Evolutionary conservation across 2,329 filamentous ascomycete species (phyloP), one percentile per base, ranked within the genome.

Genomic region (Aspergillus pseudoterreus): DNA sequence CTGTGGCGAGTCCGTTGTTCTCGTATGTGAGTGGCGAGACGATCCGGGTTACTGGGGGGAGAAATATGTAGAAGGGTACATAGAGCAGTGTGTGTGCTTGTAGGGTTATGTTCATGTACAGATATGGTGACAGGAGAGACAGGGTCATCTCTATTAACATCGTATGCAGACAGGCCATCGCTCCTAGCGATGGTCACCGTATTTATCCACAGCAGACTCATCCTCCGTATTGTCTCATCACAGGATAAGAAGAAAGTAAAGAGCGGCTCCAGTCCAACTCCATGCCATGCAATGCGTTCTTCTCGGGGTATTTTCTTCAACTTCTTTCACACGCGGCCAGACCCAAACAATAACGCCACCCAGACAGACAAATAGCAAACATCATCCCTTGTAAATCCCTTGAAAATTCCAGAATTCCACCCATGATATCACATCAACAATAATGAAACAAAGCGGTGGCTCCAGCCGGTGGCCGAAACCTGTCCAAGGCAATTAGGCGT

Each of bases 21-120:
- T 85, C 85, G 38, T 95, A 95, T 74, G 89, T 95, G 4, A 86
- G 82, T 56, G 90, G 91, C 0, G 90, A 95, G 80, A 92, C 89
- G 0, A 87, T 95, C 60, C 88, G 85, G 75, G 89, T 94, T 47
- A 94, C 89, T 4, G 90, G 90, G 12, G 90, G 90, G 2, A 77
- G 82, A 58, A 81, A 80, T 63, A 84, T 83, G 69, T 84, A 79
- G 67, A 22, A 6, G 2, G 22, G 22, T 22, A 6, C 5, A 22
- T 22, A 22, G 22, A 22, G 22, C 22, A 22, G 6, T 22, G 22
- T 22, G 22, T 22, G 22, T 22, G 19, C 19, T 19, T 19, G 19
- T 19, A 19, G 19, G 19, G 19, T 32, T 49, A 24, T 14, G 22
- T 47, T 17, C 22, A 17, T 47, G 0, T 6, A n/a, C 45, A 42